Base-by-base conservation (phyloP, 495 filamentous ascomycete species). In the Penicillium angulare region DNA sequence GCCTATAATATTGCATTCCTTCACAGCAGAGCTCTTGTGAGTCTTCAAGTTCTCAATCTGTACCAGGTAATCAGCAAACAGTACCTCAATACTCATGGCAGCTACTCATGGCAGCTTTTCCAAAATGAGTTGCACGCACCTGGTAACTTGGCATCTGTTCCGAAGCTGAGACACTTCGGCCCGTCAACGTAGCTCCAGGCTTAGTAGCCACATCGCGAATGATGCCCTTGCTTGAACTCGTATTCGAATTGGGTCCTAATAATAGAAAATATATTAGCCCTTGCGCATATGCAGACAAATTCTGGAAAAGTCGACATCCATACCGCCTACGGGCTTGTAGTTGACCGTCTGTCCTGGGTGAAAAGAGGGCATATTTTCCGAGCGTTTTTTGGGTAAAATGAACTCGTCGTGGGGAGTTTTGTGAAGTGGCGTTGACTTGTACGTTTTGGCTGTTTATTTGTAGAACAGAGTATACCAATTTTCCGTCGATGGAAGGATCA, bases 321-420 rank as follows among this genome's bases (percentile, higher is more conserved):
- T 60, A 71, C 67, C 67, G 15, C 66, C 64, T 7, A 71, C 67
- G 31, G 67, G 66, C 53, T 64, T 69, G 54, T 71, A 71, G 34
- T 50, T 62, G 29, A 71, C 64, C 34, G 43, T 41, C 13, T 71
- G 52, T 47, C 66, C 66, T 43, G 63, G 32, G 4, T 42, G 43
- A 49, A 50, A 69, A 13, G 26, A 43, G 34, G 64, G 61, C 67
- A 71, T 70, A 23, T 24, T 50, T 6, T 12, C 13, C 20, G n/a
- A 18, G 7, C 12, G 16, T 9, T 18, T 1, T 20, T 39, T 31
- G 7, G 24, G 33, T 7, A 32, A 3, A 16, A 44, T 23, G n/a
- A 20, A 27, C 15, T 39, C 18, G 16, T 33, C 2, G n/a, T 35
- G 47, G 8, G 34, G 34, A 6, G 10, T 40, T 49, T 41, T 23